These are phyloP conservation scores for Viridothelium virens DNA, from an alignment of 495 filamentous ascomycete species.

Conservation along the genomic window DNA sequence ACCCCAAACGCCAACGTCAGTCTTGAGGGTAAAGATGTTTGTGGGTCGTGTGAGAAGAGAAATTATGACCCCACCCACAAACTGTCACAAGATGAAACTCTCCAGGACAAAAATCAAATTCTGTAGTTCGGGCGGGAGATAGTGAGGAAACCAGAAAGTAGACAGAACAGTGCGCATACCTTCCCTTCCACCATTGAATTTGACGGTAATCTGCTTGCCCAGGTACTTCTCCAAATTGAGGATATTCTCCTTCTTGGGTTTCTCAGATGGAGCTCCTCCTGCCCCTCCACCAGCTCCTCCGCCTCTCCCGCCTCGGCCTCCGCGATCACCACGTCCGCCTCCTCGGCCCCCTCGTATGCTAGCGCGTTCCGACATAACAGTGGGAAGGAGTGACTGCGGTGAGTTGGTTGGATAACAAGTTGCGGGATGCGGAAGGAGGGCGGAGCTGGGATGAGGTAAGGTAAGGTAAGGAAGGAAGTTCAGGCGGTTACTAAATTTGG, in stretches of 20 bases:
- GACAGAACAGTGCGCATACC: conserved; percentile 43
- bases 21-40: not conserved
- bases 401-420: not conserved
- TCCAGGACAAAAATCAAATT: not conserved
- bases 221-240: conserved; percentile 90
- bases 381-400: not conserved
- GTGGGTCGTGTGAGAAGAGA: not conserved
- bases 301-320: conserved; percentile 39
- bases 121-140: not conserved
- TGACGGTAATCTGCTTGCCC: conserved; percentile 89
- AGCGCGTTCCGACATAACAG: conserved; percentile 60
- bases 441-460: not conserved
- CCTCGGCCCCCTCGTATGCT: conserved; percentile 42
- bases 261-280: conserved; percentile 50
- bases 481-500: not conserved
- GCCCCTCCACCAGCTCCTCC: conserved; percentile 39
- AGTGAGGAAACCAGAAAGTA: not conserved
- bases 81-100: not conserved
- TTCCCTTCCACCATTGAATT: conserved; percentile 93
- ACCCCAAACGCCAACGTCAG: conserved; percentile 12
- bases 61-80: not conserved
- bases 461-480: not conserved
- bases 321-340: conserved; percentile 35
- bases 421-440: not conserved
- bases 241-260: conserved; percentile 97